These are phyloP conservation scores for Boletus semigastroideus DNA, from an alignment of 1,284 basidiomycete genomes.

Conservation along the genomic window DNA sequence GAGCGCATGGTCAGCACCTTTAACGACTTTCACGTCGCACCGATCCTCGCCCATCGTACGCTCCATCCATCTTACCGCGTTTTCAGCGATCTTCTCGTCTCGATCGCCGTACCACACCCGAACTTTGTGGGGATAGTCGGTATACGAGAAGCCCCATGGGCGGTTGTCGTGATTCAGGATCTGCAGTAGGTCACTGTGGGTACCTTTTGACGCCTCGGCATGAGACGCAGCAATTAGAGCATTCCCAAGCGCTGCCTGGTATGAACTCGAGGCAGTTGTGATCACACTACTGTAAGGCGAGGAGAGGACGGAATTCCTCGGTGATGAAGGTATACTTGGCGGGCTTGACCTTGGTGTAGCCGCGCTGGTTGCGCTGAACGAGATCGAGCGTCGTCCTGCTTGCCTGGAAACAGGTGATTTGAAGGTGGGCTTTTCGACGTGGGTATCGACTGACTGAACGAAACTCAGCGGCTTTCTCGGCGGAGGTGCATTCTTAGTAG, in stretches of 20 bases:
- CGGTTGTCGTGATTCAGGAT: conserved; percentile 86
- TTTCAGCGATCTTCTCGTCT: conserved; percentile 91
- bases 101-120: conserved; percentile 92
- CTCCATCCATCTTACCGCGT: conserved; percentile 89
- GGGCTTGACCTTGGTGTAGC: conserved; percentile 39
- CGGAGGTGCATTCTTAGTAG: conserved; percentile 16
- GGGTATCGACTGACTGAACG: conserved; percentile 18
- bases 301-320: conserved; percentile 45
- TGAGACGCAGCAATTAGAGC: conserved; percentile 93
- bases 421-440: conserved; percentile 20
- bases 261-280: conserved; percentile 41
- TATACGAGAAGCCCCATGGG: conserved; percentile 83
- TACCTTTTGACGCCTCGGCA: conserved; percentile 89
- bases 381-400: conserved; percentile 62
- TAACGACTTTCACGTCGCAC: conserved; percentile 80
- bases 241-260: conserved; percentile 74
- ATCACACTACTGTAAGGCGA: conserved; percentile 35
- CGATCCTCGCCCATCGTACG: conserved; percentile 73
- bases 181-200: conserved; percentile 86
- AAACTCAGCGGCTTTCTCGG: conserved; percentile 19
- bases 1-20: conserved; percentile 86
- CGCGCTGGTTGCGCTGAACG: conserved; percentile 45
- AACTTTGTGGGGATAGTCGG: conserved; percentile 75
- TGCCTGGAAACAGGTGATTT: conserved; percentile 29
- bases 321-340: conserved; percentile 49